Conservation (phyloP, 768 basidiomycete genomes). For the Kwoniella botswanensis region DNA sequence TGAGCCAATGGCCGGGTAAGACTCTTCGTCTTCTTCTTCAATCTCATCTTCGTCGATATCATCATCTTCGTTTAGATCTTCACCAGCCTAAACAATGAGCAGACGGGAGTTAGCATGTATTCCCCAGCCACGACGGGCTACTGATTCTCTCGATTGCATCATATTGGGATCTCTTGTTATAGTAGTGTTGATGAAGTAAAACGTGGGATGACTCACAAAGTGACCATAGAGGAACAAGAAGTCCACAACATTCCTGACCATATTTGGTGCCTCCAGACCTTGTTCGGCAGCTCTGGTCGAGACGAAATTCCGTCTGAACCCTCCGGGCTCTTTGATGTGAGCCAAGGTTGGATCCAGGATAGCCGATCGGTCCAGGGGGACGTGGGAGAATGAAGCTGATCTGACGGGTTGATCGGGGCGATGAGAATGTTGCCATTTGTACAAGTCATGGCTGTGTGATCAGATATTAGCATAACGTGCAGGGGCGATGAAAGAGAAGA, state of each 20-base stretch:
- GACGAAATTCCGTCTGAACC: slow-evolving; percentile 88
- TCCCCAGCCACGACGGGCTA: too few relatives aligned
- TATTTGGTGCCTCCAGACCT: slow-evolving; percentile 64
- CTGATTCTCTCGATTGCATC: too few relatives aligned
- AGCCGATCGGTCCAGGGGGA: slow-evolving; percentile 63
- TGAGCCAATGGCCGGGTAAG: slow-evolving; percentile 11
- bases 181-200: too few relatives aligned
- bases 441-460: slow-evolving; percentile 71
- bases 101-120: not conserved
- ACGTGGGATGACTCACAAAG: slow-evolving; percentile 69
- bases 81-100: slow-evolving; percentile 68
- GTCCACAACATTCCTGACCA: slow-evolving; percentile 86
- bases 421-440: slow-evolving; percentile 70
- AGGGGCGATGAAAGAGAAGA: too few relatives aligned
- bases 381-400: slow-evolving; percentile 63
- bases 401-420: slow-evolving; percentile 55
- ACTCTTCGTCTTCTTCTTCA: slow-evolving; percentile 64
- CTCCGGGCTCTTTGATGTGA: slow-evolving; percentile 93
- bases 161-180: too few relatives aligned
- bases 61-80: slow-evolving; percentile 79
- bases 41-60: slow-evolving; percentile 74
- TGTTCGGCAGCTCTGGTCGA: slow-evolving; percentile 72
- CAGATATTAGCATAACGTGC: not conserved
- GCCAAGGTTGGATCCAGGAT: slow-evolving; percentile 75
- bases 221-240: slow-evolving; percentile 95